A percentile compares a stretch with the other conserved stretches of the same genome.
Evolutionary conservation across 164 flowering plant genomes (phyloP).

Genomic region (Euptelea pleiosperma): DNA sequence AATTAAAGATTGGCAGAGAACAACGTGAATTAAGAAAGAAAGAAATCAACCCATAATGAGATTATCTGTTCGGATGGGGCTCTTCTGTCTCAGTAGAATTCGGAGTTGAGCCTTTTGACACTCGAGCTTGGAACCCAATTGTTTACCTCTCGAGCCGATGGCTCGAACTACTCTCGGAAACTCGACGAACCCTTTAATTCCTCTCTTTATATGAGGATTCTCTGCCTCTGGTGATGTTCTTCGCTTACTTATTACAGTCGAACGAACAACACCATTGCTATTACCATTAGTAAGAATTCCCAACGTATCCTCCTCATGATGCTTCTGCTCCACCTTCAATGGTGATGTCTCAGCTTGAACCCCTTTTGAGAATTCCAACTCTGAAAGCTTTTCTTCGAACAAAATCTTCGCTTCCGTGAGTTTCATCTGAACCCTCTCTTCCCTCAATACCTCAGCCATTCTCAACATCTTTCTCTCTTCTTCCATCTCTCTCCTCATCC

Average conservation of each 20-base stretch:
- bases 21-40: background rate
- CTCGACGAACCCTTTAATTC: slow-evolving; percentile 83
- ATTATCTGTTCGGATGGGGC: slow-evolving; percentile 34
- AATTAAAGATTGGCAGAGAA: no score
- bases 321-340: background rate
- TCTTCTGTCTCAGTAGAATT: slow-evolving; percentile 58
- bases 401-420: slow-evolving; percentile 54
- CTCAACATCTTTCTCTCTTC: slow-evolving; percentile 70
- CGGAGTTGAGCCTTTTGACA: slow-evolving; percentile 73
- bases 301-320: background rate
- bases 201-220: slow-evolving; percentile 73
- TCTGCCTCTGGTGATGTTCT: slow-evolving; percentile 42
- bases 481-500: slow-evolving; percentile 47
- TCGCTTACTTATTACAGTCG: slow-evolving; percentile 19
- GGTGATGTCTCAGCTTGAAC: slow-evolving; percentile 3
- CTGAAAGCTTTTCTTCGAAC: slow-evolving; percentile 47
- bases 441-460: slow-evolving; percentile 62
- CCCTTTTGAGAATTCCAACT: slow-evolving; percentile 31
- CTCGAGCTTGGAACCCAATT: slow-evolving; percentile 60
- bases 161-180: slow-evolving; percentile 67
- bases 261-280: slow-evolving; percentile 7
- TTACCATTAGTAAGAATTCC: slow-evolving; percentile 4
- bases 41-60: slow-evolving; percentile 35
- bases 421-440: slow-evolving; percentile 80
- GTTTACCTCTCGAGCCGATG: slow-evolving; percentile 50